These are phyloP conservation scores for Plasmodium cynomolgi DNA, from an alignment of 169 alveolate species.

Conservation along the genomic window DNA sequence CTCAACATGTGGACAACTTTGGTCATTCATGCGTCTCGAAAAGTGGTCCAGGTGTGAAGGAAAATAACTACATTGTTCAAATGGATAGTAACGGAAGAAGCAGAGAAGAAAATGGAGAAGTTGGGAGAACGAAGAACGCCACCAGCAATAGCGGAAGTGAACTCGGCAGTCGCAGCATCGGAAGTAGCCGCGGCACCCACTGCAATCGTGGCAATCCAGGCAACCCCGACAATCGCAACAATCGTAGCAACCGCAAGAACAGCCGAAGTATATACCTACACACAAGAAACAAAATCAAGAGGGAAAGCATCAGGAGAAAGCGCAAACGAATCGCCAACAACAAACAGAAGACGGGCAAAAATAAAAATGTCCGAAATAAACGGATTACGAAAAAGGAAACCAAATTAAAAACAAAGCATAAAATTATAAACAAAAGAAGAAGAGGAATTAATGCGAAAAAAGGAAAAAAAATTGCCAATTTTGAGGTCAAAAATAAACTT, in stretches of 20 bases:
- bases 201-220: background rate
- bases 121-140: background rate
- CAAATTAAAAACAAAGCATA: constrained; percentile 8
- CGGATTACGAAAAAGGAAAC: constrained; percentile 9
- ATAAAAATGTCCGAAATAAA: background rate
- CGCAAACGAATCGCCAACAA: background rate
- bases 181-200: background rate
- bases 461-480: background rate
- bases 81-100: background rate
- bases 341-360: background rate
- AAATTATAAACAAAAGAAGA: background rate
- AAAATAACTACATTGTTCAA: background rate
- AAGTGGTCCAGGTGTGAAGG: background rate
- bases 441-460: background rate
- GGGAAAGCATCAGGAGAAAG: background rate
- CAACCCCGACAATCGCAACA: background rate
- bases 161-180: background rate
- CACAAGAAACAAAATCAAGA: background rate
- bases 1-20: background rate
- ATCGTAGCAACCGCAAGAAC: background rate
- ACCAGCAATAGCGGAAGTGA: constrained; percentile 2
- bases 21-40: background rate
- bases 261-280: background rate
- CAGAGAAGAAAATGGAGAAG: background rate
- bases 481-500: background rate